Evolutionary conservation across 2,329 filamentous ascomycete genomes (phyloP).

Genomic region (Arthrobotrys megalospora): DNA sequence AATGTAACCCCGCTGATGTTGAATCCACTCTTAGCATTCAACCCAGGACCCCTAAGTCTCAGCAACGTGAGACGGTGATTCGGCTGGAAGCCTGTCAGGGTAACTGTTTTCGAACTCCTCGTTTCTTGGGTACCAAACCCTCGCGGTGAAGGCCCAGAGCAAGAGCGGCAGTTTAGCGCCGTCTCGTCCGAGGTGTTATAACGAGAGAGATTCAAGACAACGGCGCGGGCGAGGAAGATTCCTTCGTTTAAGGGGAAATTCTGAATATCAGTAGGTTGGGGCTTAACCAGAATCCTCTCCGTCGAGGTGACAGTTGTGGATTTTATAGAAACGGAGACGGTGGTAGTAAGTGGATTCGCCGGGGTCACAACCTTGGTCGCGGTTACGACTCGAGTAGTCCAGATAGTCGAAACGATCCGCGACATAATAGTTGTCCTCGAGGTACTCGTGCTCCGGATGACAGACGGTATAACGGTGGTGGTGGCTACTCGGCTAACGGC

Average conservation of each 20-base stretch:
- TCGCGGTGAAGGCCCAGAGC: slow-evolving; percentile 1
- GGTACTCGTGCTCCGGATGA: slow-evolving; percentile 14
- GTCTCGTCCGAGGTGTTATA: slow-evolving; percentile 41
- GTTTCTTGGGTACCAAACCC: slow-evolving; percentile 18
- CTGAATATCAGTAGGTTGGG: not conserved
- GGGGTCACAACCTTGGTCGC: slow-evolving; percentile 11
- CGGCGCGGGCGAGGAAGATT: slow-evolving; percentile 48
- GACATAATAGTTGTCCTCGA: slow-evolving; percentile 10
- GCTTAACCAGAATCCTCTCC: not conserved
- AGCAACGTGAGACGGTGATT: slow-evolving; percentile 41
- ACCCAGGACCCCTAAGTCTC: slow-evolving; percentile 37
- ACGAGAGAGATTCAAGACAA: slow-evolving; percentile 48
- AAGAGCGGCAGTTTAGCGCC: slow-evolving; percentile 45
- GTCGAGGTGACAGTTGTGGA: slow-evolving; percentile 15
- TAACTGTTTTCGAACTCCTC: slow-evolving; percentile 22
- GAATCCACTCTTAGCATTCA: slow-evolving; percentile 49
- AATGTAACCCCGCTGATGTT: slow-evolving; percentile 49
- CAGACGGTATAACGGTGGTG: not conserved
- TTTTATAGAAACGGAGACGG: not conserved
- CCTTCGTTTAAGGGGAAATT: slow-evolving; percentile 19
- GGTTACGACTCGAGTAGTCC: slow-evolving; percentile 4
- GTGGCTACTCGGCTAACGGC: not conserved
- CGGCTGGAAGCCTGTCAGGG: slow-evolving; percentile 46
- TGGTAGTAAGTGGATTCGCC: slow-evolving; percentile 11
- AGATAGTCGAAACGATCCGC: not conserved